These are phyloP conservation scores for Bacidia gigantensis DNA, from an alignment of 495 filamentous ascomycete species.

Conservation along the genomic window DNA sequence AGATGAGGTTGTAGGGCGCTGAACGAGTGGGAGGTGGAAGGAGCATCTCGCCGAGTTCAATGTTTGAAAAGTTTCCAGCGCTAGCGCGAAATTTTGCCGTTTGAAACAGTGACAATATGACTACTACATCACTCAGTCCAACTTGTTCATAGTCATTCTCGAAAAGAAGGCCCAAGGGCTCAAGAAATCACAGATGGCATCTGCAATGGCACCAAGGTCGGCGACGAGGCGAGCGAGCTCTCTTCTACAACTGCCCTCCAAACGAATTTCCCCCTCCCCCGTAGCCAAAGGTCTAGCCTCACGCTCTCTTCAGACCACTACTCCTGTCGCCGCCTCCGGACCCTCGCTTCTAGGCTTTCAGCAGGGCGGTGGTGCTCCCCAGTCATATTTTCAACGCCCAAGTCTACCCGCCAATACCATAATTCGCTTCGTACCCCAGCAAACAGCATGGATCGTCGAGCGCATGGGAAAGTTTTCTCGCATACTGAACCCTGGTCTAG, in stretches of 20 bases:
- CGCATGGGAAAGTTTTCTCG: slow-evolving; percentile 95
- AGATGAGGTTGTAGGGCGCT: too few species aligned
- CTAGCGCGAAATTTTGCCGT: not conserved
- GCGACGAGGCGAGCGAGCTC: too few species aligned
- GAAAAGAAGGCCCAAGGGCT: too few species aligned
- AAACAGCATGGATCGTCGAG: slow-evolving; percentile 98
- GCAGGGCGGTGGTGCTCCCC: slow-evolving; percentile 14
- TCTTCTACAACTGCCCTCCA: too few species aligned
- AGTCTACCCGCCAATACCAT: slow-evolving; percentile 82
- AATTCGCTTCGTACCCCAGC: slow-evolving; percentile 93
- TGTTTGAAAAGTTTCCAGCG: not conserved
- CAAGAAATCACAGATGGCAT: too few species aligned
- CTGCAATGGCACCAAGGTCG: too few species aligned
- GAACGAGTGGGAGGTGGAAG: too few species aligned
- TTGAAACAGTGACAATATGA: not conserved
- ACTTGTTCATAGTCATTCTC: not conserved
- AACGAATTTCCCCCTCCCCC: too few species aligned
- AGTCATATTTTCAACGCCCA: slow-evolving; percentile 46
- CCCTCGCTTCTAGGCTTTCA: not conserved
- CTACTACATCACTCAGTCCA: not conserved
- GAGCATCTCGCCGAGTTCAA: not conserved
- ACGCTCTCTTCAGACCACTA: not conserved
- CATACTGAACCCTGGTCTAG: slow-evolving; percentile 81
- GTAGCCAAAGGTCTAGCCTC: too few species aligned
- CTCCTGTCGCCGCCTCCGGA: slow-evolving; percentile 1